Evolutionary conservation across 2,329 filamentous ascomycete species (phyloP).

Genomic region (Alternaria gaisen): DNA sequence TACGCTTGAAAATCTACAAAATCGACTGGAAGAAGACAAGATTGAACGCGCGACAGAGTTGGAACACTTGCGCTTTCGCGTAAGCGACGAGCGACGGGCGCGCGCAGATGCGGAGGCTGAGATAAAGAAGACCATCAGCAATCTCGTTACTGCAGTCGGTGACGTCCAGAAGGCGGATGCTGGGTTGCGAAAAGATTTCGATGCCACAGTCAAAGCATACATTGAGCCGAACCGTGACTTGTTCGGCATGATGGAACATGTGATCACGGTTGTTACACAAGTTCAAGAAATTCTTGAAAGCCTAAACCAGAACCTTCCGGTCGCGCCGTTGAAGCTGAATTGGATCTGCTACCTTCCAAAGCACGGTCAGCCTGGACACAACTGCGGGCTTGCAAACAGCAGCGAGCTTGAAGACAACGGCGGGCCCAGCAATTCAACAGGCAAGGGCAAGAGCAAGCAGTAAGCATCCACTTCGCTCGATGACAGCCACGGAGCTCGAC

Average conservation of each 20-base stretch:
- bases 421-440: background rate
- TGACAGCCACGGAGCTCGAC: background rate
- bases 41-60: no score
- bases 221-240: constrained; percentile 17
- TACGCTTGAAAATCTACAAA: background rate
- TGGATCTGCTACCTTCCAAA: constrained; percentile 7
- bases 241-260: constrained; percentile 6
- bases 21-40: no score
- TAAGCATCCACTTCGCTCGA: background rate
- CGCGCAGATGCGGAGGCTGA: no score
- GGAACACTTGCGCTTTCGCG: no score
- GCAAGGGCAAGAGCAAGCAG: background rate
- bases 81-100: no score
- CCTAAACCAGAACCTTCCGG: constrained; percentile 22
- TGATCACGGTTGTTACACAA: constrained; percentile 10
- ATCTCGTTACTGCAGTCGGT: no score
- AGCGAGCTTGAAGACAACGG: background rate
- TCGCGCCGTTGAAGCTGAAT: constrained; percentile 3
- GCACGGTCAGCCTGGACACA: background rate
- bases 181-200: constrained; percentile 11
- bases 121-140: no score
- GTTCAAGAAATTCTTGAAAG: constrained; percentile 16
- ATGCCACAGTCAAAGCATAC: constrained; percentile 8
- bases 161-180: background rate
- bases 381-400: background rate